A percentile compares a stretch with the other conserved stretches of the same genome.
These are phyloP conservation scores for Actinomucor elegans DNA, from an alignment of 371 early-diverging fungal genomes.

Conservation along the genomic window DNA sequence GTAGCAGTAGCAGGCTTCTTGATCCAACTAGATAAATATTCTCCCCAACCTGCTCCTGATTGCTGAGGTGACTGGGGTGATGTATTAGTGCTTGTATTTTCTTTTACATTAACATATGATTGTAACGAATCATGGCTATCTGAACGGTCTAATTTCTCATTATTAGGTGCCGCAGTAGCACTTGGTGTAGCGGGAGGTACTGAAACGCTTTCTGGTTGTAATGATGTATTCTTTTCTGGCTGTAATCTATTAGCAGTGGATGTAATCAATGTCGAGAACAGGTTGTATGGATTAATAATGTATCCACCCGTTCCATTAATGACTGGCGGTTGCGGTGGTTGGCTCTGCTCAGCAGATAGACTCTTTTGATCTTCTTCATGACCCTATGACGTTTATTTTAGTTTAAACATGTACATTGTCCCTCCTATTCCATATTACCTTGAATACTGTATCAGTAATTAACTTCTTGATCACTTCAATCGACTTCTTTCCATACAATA, in stretches of 20 bases:
- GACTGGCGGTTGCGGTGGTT: not conserved
- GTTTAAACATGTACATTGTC: not conserved
- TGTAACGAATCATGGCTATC: constrained; percentile 31
- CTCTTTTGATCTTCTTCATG: not conserved
- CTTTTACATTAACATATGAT: constrained; percentile 23
- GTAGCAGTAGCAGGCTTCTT: constrained; percentile 5
- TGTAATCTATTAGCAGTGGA: constrained; percentile 9
- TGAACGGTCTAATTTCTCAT: constrained; percentile 17
- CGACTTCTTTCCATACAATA: constrained; percentile 21
- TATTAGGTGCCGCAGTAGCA: not conserved
- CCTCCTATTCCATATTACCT: not conserved
- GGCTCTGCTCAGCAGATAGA: constrained; percentile 3
- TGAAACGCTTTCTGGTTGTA: not conserved
- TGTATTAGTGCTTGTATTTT: not conserved
- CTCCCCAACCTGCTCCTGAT: constrained; percentile 11
- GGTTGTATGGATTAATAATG: constrained; percentile 20
- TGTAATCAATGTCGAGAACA: constrained; percentile 27
- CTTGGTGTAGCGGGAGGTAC: not conserved
- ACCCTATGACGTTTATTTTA: not conserved
- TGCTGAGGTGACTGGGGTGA: not conserved
- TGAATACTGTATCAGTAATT: constrained; percentile 17
- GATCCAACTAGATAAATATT: constrained; percentile 19
- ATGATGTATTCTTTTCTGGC: constrained; percentile 1
- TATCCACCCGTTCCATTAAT: constrained; percentile 1
- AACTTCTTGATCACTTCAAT: constrained; percentile 14